Evolutionary conservation across 257 asterid species (phyloP).

Genomic region (Rehmannia glutinosa): DNA sequence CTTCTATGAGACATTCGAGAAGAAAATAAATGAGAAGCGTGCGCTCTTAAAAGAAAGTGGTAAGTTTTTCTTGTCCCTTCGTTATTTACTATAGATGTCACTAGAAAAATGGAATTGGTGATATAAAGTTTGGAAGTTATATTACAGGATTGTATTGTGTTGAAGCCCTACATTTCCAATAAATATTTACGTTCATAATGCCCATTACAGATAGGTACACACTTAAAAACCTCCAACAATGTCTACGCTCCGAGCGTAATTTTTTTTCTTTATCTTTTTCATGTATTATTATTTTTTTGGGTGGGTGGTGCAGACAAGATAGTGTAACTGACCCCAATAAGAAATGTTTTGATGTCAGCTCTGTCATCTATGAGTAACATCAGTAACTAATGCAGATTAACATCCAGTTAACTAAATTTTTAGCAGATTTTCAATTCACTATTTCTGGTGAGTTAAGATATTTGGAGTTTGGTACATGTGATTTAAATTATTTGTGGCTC

Average conservation of each 20-base stretch:
- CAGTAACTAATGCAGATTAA: neutral
- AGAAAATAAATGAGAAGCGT: constrained; percentile 83
- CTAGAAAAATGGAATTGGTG: neutral
- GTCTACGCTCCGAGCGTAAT: neutral
- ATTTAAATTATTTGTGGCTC: neutral
- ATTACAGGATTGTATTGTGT: too few species aligned
- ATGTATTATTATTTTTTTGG: too few species aligned
- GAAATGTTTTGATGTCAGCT: neutral
- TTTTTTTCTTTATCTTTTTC: constrained; percentile 2
- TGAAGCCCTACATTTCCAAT: neutral
- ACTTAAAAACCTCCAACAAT: neutral
- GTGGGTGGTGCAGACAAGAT: neutral
- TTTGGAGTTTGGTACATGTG: neutral
- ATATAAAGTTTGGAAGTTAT: neutral
- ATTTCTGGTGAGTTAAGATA: constrained; percentile 1
- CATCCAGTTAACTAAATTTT: neutral
- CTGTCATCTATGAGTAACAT: neutral
- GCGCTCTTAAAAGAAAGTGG: constrained; percentile 80
- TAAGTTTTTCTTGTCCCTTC: constrained; percentile 25
- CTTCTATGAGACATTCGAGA: constrained; percentile 77
- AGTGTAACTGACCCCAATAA: neutral
- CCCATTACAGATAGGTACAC: neutral
- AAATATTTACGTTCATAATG: neutral
- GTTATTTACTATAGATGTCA: neutral
- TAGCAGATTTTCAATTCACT: neutral